A percentile compares a stretch with the other conserved stretches of the same genome.
These are phyloP conservation scores for Pulveroboletus sp. DNA, from an alignment of 768 basidiomycete species.

Conservation along the genomic window DNA sequence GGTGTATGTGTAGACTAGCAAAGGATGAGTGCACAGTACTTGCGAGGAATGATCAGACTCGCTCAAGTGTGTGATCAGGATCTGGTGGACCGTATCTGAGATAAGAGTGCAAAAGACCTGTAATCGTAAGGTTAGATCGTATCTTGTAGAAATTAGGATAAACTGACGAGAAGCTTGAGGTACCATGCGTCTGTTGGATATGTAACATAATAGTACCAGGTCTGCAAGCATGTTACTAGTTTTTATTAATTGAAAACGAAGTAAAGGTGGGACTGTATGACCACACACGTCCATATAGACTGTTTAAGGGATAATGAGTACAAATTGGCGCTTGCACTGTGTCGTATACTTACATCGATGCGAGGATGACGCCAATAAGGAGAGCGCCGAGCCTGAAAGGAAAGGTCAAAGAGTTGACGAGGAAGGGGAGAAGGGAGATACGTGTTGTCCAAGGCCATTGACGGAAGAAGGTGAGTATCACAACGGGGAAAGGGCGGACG, in stretches of 20 bases:
- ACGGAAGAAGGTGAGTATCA: neutral
- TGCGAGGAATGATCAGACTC: slow-evolving; percentile 2
- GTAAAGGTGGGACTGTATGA: neutral
- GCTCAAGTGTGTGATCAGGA: slow-evolving; percentile 52
- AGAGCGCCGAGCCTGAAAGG: slow-evolving; percentile 45
- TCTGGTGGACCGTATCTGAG: slow-evolving; percentile 54
- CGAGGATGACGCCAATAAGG: slow-evolving; percentile 47
- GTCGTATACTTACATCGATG: slow-evolving; percentile 42
- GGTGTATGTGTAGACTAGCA: slow-evolving; percentile 46
- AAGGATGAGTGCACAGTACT: neutral
- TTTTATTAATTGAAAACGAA: neutral
- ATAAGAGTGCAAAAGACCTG: slow-evolving; percentile 50
- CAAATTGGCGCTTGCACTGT: neutral
- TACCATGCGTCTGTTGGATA: slow-evolving; percentile 51
- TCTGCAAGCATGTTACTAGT: slow-evolving; percentile 54
- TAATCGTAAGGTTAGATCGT: neutral
- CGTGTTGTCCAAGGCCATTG: slow-evolving; percentile 34
- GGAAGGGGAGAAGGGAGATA: slow-evolving; percentile 10
- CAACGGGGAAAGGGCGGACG: neutral
- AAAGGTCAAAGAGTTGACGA: neutral
- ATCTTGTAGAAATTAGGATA: neutral
- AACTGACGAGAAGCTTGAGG: slow-evolving; percentile 44
- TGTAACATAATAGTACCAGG: slow-evolving; percentile 50
- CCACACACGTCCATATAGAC: slow-evolving; percentile 49
- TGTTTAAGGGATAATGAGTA: slow-evolving; percentile 20